Evolutionary conservation across 2,329 filamentous ascomycete genomes (phyloP), one percentile per base, ranked within the genome.

Genomic region (Epichloe gansuensis): DNA sequence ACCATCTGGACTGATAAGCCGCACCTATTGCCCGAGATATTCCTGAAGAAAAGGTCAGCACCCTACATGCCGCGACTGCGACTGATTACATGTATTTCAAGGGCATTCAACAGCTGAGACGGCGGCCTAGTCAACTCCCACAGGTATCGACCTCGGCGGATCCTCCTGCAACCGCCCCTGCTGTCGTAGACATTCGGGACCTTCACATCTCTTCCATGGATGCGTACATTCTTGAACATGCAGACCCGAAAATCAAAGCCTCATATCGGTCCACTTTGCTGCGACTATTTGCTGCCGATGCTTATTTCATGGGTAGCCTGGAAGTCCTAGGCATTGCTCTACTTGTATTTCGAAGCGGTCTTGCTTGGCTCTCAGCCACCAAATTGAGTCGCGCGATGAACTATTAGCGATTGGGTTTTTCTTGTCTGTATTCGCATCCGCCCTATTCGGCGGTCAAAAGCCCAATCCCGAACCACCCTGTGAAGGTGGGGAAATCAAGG

Each of bases 1-100:
- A 86, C 82, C 0, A 63, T 84, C 7, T 76, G 72, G 67, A 65
- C 83, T 9, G 79, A 81, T 5, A 72, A 72, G 12, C 75, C 77
- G 1, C 70, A 78, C 12, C 59, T 80, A 2, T 65, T 86, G 9
- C 69, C 70, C 17, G 67, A 67, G 35, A 59, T 75, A 7, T 69
- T 75, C 31, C 58, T 74, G 42, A 73, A 72, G 58, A 71, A 65
- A 44, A 63, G 64, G 1, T 58, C 67, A 3, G 62, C 66, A 4
- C 61, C 67, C 4, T 75, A 31, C 61, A 67, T 23, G 61, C 66
- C 3, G 58, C 63, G 1, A 69, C 56, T 31, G 53, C 67, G 8
- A n/a, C 62, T 4, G 72, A 77, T 42, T 74, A 66, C 57, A 25
- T 62, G 23, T 67, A 53, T 51, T 77, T 76, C 61, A 71, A 67